A percentile compares a stretch with the other conserved stretches of the same genome.
Conservation (phyloP, 2,329 filamentous ascomycete genomes). For the Rutstroemia sp. region DNA sequence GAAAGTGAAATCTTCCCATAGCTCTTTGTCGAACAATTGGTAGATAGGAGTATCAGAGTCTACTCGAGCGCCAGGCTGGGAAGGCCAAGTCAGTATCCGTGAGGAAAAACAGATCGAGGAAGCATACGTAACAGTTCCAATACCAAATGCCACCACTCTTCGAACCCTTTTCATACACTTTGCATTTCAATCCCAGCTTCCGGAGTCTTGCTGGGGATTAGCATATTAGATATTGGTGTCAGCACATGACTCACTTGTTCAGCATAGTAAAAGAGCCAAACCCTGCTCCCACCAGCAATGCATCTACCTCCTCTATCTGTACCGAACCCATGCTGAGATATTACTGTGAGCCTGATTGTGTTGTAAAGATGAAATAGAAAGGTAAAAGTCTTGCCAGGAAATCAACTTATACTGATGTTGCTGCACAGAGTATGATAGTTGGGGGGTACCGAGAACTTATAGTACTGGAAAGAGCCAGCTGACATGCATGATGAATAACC, state of each 20-base stretch:
- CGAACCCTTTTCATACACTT: slow-evolving; percentile 46
- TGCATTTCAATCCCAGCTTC: slow-evolving; percentile 40
- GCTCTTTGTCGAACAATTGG: slow-evolving; percentile 37
- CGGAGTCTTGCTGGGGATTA: slow-evolving; percentile 30
- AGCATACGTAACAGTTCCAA: slow-evolving; percentile 30
- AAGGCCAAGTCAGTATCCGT: neutral
- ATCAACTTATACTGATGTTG: neutral
- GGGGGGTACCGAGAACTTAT: neutral
- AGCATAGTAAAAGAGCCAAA: slow-evolving; percentile 26
- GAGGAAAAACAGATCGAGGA: neutral
- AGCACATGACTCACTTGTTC: slow-evolving; percentile 28
- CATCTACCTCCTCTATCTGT: slow-evolving; percentile 30
- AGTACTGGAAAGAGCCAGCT: neutral
- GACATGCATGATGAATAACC: neutral
- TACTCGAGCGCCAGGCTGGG: slow-evolving; percentile 34
- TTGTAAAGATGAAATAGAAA: neutral
- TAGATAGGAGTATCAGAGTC: slow-evolving; percentile 38
- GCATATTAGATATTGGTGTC: slow-evolving; percentile 17
- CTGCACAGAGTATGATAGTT: neutral
- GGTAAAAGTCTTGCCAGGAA: neutral
- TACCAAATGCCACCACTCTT: slow-evolving; percentile 46
- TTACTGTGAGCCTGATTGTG: too few relatives aligned
- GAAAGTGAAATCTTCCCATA: slow-evolving; percentile 51
- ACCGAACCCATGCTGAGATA: slow-evolving; percentile 5
- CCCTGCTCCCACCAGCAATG: slow-evolving; percentile 25